phyloP scores from a whole-genome alignment of 805 yeast species.

The Lachancea kluyveri region DNA sequence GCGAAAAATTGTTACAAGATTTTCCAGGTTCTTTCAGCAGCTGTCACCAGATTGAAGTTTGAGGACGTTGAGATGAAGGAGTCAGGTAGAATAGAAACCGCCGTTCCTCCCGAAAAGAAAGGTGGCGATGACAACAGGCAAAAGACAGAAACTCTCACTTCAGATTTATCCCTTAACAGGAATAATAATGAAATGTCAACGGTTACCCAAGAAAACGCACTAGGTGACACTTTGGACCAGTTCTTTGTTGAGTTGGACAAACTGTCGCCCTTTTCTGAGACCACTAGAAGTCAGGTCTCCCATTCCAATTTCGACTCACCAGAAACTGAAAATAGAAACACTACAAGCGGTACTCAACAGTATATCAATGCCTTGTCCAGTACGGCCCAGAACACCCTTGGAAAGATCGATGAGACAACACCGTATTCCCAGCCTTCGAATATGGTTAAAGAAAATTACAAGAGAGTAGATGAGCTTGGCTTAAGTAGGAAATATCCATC shows the following conservation, averaged over 20 bases:
- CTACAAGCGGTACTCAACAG: too few relatives aligned
- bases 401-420: too few relatives aligned
- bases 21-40: constrained; percentile 66
- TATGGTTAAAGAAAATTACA: too few relatives aligned
- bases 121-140: constrained; percentile 1
- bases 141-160: constrained; percentile 6
- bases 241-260: constrained; percentile 7
- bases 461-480: too few relatives aligned
- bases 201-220: constrained; percentile 4
- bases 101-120: too few relatives aligned
- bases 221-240: constrained; percentile 5
- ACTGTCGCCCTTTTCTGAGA: constrained; percentile 19
- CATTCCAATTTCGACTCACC: not conserved
- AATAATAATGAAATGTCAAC: constrained; percentile 2
- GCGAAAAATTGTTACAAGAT: constrained; percentile 67
- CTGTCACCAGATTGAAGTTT: constrained; percentile 54
- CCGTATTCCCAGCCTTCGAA: too few relatives aligned
- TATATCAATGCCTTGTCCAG: too few relatives aligned
- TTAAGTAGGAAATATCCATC: too few relatives aligned
- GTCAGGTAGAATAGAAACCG: not conserved
- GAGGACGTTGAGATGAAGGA: constrained; percentile 9
- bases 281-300: constrained; percentile 13
- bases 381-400: too few relatives aligned
- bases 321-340: constrained; percentile 3
- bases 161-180: constrained; percentile 8